Percentiles rank a stretch among this genome's conserved stretches.
These are phyloP conservation scores for Panicum miliaceum DNA, from an alignment of 176 grass and related monocot genomes.

Conservation along the genomic window DNA sequence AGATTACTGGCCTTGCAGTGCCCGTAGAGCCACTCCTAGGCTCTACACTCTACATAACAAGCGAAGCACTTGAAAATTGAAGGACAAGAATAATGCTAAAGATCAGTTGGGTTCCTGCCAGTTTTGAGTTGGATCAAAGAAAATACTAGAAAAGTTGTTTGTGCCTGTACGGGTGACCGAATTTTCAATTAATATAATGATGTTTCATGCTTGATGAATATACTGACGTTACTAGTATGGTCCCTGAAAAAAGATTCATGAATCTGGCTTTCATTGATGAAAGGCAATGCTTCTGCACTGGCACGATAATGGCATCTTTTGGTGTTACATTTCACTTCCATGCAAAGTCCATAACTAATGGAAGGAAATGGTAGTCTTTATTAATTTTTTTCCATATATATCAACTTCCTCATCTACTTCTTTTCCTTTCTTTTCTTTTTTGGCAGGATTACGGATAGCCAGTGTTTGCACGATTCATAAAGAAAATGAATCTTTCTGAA, in stretches of 20 bases:
- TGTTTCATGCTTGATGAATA: background rate
- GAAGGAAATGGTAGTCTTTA: background rate
- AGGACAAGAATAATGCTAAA: background rate
- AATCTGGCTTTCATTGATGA: background rate
- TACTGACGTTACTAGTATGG: background rate
- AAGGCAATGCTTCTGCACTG: background rate
- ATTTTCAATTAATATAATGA: background rate
- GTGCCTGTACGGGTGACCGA: conserved; percentile 2
- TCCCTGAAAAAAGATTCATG: background rate
- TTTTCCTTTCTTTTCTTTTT: background rate
- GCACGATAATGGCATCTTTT: background rate
- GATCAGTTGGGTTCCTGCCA: conserved; percentile 25
- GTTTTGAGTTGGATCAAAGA: background rate
- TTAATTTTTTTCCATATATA: background rate
- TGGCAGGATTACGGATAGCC: background rate
- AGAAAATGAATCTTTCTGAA: background rate
- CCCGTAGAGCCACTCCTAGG: conserved; percentile 6
- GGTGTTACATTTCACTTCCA: background rate
- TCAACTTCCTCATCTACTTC: background rate
- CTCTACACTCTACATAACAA: background rate
- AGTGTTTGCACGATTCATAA: background rate
- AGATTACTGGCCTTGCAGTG: conserved; percentile 22
- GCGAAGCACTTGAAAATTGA: conserved; percentile 6
- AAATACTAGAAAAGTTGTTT: background rate
- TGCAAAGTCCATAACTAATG: background rate